phyloP scores from a whole-genome alignment of 2,329 filamentous ascomycete genomes.

The Alternaria panax region DNA sequence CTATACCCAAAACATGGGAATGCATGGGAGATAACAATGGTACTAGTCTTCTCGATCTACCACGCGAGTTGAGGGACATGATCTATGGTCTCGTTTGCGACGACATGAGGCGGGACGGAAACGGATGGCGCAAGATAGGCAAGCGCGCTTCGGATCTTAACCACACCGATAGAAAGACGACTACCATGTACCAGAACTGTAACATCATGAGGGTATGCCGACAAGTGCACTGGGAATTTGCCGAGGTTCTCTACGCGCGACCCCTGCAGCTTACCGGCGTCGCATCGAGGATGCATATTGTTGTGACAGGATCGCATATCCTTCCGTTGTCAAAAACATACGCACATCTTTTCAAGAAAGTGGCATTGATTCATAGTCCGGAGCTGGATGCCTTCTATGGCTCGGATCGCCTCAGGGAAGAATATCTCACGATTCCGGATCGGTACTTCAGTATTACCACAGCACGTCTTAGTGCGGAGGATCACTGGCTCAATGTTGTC shows the following conservation, averaged over 20 bases:
- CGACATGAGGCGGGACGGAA: not conserved
- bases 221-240: not conserved
- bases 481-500: not conserved
- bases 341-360: not conserved
- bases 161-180: too few species aligned
- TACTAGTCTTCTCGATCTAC: not conserved
- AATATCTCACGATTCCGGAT: too few species aligned
- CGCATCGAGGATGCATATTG: not conserved
- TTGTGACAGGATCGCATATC: not conserved
- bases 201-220: not conserved
- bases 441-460: too few species aligned
- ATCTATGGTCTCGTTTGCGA: not conserved
- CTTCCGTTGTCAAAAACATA: not conserved
- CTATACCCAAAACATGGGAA: not conserved
- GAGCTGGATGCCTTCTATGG: not conserved
- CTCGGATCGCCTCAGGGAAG: not conserved
- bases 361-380: not conserved
- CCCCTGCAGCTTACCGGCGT: not conserved
- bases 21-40: not conserved
- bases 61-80: not conserved
- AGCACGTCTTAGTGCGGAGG: fast-evolving
- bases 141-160: too few species aligned
- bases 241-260: not conserved
- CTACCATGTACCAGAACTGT: not conserved
- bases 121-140: not conserved